phyloP scores from a whole-genome alignment of 176 grass and related monocot genomes.

The Calamus simplicifolius region DNA sequence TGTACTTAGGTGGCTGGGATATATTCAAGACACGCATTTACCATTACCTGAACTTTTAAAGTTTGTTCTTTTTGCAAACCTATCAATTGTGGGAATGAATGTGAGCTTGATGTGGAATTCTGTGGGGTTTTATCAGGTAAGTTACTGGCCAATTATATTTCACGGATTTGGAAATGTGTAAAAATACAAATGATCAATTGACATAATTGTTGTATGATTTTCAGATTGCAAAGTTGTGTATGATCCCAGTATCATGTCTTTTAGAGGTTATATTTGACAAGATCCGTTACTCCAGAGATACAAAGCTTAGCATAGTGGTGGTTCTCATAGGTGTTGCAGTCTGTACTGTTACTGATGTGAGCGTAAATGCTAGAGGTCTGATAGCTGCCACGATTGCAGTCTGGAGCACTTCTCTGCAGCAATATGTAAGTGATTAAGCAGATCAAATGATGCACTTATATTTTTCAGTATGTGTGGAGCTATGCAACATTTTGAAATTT shows the following conservation, averaged over 20 bases:
- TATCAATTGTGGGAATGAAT: slow-evolving; percentile 57
- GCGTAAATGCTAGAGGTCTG: slow-evolving; percentile 37
- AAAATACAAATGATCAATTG: too few species aligned
- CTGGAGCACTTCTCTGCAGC: slow-evolving; percentile 44
- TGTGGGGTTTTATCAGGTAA: slow-evolving; percentile 61
- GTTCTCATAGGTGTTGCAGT: slow-evolving; percentile 45
- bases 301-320: slow-evolving; percentile 52
- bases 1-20: slow-evolving; percentile 42
- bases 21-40: slow-evolving; percentile 44
- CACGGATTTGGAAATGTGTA: too few species aligned
- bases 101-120: slow-evolving; percentile 63
- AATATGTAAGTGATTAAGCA: slow-evolving; percentile 37
- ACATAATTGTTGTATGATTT: not conserved
- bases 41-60: slow-evolving; percentile 37
- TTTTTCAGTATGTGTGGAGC: too few species aligned
- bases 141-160: not conserved
- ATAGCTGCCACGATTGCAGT: slow-evolving; percentile 34
- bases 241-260: slow-evolving; percentile 43
- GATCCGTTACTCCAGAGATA: slow-evolving; percentile 40
- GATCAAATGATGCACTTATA: not conserved
- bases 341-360: slow-evolving; percentile 54
- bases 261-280: slow-evolving; percentile 41
- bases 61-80: slow-evolving; percentile 48
- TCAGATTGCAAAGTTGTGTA: slow-evolving; percentile 46
- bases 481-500: not conserved